These are phyloP conservation scores for Lophiotrema nucula DNA, from an alignment of 495 filamentous ascomycete genomes.

Conservation along the genomic window DNA sequence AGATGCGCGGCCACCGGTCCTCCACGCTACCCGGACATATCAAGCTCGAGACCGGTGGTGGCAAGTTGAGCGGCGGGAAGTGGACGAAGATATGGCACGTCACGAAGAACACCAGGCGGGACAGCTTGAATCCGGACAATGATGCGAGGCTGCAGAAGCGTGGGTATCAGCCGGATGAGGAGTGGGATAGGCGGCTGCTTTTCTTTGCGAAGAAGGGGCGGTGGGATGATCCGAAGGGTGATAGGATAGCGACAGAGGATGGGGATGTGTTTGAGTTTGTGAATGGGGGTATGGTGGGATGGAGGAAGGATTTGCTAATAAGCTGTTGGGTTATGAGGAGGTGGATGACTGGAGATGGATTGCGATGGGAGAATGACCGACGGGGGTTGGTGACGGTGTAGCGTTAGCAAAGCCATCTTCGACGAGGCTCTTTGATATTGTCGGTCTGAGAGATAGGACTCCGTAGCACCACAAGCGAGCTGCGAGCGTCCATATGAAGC, in stretches of 20 bases:
- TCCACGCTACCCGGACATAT: constrained; percentile 21
- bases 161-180: constrained; percentile 30
- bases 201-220: constrained; percentile 22
- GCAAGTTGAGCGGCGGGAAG: constrained; percentile 10
- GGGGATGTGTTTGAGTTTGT: constrained; percentile 12
- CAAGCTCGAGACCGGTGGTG: constrained; percentile 12
- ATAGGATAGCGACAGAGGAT: constrained; percentile 7
- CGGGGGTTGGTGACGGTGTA: constrained; percentile 18
- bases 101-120: constrained; percentile 18
- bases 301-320: constrained; percentile 20
- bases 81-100: constrained; percentile 20
- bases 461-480: no score
- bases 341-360: constrained; percentile 18
- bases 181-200: constrained; percentile 29
- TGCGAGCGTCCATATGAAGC: no score
- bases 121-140: constrained; percentile 31
- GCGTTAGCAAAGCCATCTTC: no score
- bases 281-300: neutral
- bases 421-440: no score
- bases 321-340: constrained; percentile 28
- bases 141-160: constrained; percentile 27
- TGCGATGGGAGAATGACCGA: constrained; percentile 29
- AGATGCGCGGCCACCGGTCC: constrained; percentile 22
- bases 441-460: no score
- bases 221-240: constrained; percentile 18